Base-by-base conservation (phyloP, 805 yeast species). In the Pichia sporocuriosa region DNA sequence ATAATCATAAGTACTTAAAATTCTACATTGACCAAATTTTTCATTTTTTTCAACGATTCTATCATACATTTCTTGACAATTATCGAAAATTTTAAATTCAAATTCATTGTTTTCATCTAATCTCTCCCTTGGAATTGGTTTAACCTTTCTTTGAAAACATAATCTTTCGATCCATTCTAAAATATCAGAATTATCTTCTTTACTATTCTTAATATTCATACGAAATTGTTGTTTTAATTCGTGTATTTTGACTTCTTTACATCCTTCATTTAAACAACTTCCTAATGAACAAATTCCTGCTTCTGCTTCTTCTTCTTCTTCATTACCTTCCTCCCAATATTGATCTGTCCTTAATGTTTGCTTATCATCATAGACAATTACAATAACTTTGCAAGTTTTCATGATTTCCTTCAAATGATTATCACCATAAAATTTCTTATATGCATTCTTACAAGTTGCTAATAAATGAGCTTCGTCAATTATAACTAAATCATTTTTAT, bases 271-370 rank as follows among this genome's bases (percentile, higher is more conserved):
- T 15, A 35, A 21, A 10, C 25, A 54, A 2, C 43, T 35, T 0
- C 44, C 35, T 17, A 69, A 47, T 17, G 62, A 59, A 6, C 70
- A 64, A 23, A 73, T 73, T 47, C 67, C 59, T 7, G 51, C 46
- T 41, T 16, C 16, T 6, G 26, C 24, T 21, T 35, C 38, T 15
- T 6, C 21, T n/a, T 73, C 75, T 47, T 67, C 59, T 7, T 52
- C 46, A 42, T 16, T 12, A 9, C 26, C 24, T 21, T 35, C 38
- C 8, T 6, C 21, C 38, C 38, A 35, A 21, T 63, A 69, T 2
- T 70, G 70, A 1, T 71, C 72, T 68, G 68, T 68, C 48, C 75
- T 54, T 13, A 69, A 46, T 4, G 72, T 63, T 47, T 69, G 75
- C 32, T 66, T 69, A 9, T 63, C 70, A 46, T 70, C 74, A 49